These are phyloP conservation scores for Colletotrichum costaricense DNA, from an alignment of 2,329 filamentous ascomycete species.

Conservation along the genomic window DNA sequence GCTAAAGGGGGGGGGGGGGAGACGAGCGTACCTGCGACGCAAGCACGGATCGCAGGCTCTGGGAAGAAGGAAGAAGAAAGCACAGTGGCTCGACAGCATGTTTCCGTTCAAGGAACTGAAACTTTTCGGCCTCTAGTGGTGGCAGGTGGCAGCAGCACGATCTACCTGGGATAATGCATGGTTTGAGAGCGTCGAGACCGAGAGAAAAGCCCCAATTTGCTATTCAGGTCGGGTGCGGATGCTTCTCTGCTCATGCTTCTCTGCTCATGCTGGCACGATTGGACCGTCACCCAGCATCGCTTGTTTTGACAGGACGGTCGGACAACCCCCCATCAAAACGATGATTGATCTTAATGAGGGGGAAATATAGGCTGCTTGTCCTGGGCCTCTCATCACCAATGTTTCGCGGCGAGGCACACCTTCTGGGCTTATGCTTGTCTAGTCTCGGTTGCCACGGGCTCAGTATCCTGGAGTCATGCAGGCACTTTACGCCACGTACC, in stretches of 20 bases:
- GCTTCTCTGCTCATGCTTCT: conserved; percentile 14
- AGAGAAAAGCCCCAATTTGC: background rate
- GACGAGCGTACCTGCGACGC: conserved; percentile 6
- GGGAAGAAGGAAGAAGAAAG: conserved; percentile 5
- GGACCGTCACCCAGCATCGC: background rate
- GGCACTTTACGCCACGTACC: conserved; percentile 34
- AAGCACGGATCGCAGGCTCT: conserved; percentile 6
- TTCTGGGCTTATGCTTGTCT: conserved; percentile 30
- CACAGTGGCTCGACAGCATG: conserved; percentile 1
- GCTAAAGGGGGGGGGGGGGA: background rate
- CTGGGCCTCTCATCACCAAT: conserved; percentile 27
- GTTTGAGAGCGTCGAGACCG: background rate
- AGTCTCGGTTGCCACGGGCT: conserved; percentile 33
- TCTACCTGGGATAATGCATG: background rate
- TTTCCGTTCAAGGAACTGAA: conserved; percentile 21
- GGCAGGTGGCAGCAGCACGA: conserved; percentile 11
- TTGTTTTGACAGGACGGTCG: conserved; percentile 1
- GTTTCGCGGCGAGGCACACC: conserved; percentile 30
- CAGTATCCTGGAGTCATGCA: conserved; percentile 32
- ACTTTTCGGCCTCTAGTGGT: conserved; percentile 24
- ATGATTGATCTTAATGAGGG: conserved; percentile 17
- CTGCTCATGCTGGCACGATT: background rate
- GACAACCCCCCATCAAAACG: background rate
- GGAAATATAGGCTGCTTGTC: conserved; percentile 25
- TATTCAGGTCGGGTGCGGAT: conserved; percentile 5